Percentiles rank a stretch among this genome's conserved stretches.
phyloP scores from a whole-genome alignment of 1,139 yeast species.

The Saccharomycopsis hybrid region DNA sequence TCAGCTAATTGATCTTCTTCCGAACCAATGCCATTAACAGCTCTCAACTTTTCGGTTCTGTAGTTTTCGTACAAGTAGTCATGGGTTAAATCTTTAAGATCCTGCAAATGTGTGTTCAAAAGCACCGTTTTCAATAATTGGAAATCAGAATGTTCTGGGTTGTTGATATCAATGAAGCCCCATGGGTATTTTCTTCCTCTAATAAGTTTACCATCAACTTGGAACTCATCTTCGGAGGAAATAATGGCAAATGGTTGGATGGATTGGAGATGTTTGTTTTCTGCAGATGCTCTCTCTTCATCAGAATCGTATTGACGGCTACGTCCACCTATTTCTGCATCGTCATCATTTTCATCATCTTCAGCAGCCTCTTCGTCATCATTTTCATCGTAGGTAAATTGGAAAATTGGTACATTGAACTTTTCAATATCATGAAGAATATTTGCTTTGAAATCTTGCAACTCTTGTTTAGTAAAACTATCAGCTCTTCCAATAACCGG shows the following conservation, averaged over 20 bases:
- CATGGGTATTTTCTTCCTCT: constrained; percentile 70
- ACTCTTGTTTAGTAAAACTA: constrained; percentile 55
- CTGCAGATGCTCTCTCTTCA: constrained; percentile 50
- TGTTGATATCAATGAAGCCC: constrained; percentile 63
- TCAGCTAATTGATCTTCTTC: not conserved
- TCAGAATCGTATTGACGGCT: no score
- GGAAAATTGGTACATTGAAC: constrained; percentile 65
- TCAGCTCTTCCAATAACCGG: constrained; percentile 71
- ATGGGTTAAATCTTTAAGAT: constrained; percentile 74
- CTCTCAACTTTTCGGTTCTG: constrained; percentile 62
- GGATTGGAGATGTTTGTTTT: constrained; percentile 52
- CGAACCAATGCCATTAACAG: constrained; percentile 34
- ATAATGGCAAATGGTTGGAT: constrained; percentile 70
- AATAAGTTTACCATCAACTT: constrained; percentile 43
- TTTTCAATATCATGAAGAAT: constrained; percentile 53
- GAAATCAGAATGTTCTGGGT: constrained; percentile 58
- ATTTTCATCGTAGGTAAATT: constrained; percentile 35
- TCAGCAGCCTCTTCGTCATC: constrained; percentile 26
- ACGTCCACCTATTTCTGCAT: constrained; percentile 17
- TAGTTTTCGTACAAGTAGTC: constrained; percentile 74
- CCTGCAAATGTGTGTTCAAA: constrained; percentile 71
- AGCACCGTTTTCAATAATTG: constrained; percentile 57
- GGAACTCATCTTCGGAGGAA: constrained; percentile 49
- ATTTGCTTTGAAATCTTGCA: constrained; percentile 46
- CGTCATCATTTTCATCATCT: constrained; percentile 28